These are phyloP conservation scores for Aspergillus egyptiacus DNA, from an alignment of 495 filamentous ascomycete genomes.

Conservation along the genomic window DNA sequence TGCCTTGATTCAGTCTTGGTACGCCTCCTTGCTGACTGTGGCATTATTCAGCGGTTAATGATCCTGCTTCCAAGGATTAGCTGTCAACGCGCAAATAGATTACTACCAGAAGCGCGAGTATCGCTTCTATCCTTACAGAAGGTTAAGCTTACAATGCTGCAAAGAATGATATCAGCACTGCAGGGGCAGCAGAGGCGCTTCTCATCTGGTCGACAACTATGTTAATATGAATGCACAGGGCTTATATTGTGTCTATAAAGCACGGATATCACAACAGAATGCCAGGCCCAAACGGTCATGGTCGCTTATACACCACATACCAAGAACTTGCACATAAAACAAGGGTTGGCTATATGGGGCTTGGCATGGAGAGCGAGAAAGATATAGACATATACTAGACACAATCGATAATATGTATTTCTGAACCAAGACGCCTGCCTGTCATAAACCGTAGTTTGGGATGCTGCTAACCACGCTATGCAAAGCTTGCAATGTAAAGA, in stretches of 20 bases:
- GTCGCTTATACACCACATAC: background rate
- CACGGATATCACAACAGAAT: constrained; percentile 4
- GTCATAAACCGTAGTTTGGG: constrained; percentile 34
- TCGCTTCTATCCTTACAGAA: background rate
- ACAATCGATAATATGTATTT: constrained; percentile 10
- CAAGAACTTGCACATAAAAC: constrained; percentile 8
- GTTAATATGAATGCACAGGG: background rate
- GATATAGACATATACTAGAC: constrained; percentile 10
- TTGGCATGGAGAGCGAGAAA: constrained; percentile 1
- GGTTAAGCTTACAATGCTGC: no score
- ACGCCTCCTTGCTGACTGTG: background rate
- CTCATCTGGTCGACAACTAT: background rate
- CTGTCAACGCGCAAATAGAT: background rate
- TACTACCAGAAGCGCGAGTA: background rate
- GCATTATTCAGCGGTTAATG: background rate
- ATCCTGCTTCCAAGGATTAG: background rate
- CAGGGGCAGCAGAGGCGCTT: background rate
- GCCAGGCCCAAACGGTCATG: background rate
- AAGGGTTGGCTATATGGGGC: constrained; percentile 6
- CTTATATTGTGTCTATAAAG: constrained; percentile 7
- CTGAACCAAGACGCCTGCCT: constrained; percentile 31
- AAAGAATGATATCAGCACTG: background rate
- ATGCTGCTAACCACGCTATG: constrained; percentile 44
- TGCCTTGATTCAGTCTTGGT: background rate
- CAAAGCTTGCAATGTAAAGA: constrained; percentile 30